phyloP scores from a whole-genome alignment of 805 yeast genomes.

The Blastobotrys muscicola region DNA sequence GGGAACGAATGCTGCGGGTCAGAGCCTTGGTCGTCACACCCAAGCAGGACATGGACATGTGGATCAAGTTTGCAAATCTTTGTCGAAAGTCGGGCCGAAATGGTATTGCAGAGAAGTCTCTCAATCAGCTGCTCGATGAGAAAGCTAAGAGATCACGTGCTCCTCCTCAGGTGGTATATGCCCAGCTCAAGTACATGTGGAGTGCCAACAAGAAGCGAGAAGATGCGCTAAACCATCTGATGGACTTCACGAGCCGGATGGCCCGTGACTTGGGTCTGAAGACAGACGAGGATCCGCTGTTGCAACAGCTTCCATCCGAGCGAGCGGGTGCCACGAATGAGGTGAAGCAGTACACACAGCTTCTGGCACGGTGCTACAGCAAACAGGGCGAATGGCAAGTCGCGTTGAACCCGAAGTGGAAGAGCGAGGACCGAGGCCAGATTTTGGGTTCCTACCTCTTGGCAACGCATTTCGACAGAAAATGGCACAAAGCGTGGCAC shows the following conservation, averaged over 20 bases:
- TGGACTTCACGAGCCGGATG: slow-evolving; percentile 86
- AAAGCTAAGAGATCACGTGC: slow-evolving; percentile 64
- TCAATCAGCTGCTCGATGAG: slow-evolving; percentile 61
- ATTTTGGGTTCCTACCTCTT: slow-evolving; percentile 84
- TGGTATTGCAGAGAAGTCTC: slow-evolving; percentile 85
- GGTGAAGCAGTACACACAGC: slow-evolving; percentile 71
- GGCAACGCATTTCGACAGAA: slow-evolving; percentile 88
- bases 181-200: slow-evolving; percentile 96
- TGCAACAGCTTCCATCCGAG: slow-evolving; percentile 72
- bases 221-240: slow-evolving; percentile 66
- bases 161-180: slow-evolving; percentile 95
- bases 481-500: slow-evolving; percentile 99
- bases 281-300: slow-evolving; percentile 46
- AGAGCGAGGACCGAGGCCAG: slow-evolving; percentile 49
- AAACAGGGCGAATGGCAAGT: slow-evolving; percentile 99
- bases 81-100: slow-evolving; percentile 91
- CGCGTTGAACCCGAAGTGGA: slow-evolving; percentile 70
- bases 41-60: slow-evolving; percentile 91
- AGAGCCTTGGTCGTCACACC: slow-evolving; percentile 90
- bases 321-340: slow-evolving; percentile 63
- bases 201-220: slow-evolving; percentile 83
- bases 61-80: slow-evolving; percentile 95
- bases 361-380: slow-evolving; percentile 86
- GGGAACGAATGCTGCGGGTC: slow-evolving; percentile 93
- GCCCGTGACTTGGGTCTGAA: slow-evolving; percentile 80